Evolutionary conservation across 345 rosid genomes (phyloP).

Genomic region (Viola odorata): DNA sequence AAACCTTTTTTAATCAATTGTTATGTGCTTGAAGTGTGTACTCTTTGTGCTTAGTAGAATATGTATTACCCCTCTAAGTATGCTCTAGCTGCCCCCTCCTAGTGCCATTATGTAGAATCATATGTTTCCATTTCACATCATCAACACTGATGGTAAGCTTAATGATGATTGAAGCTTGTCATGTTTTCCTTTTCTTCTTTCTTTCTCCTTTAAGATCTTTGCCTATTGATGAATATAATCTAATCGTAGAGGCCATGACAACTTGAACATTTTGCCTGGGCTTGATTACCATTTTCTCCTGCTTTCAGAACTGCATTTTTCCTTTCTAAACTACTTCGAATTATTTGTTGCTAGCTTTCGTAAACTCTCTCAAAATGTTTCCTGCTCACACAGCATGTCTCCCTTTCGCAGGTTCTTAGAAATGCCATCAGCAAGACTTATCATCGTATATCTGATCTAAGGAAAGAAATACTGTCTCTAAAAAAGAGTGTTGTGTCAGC

Average conservation of each 20-base stretch:
- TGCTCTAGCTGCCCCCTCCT: no score
- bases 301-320: background rate
- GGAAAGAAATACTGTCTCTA: conserved; percentile 75
- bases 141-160: background rate
- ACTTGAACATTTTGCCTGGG: background rate
- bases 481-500: conserved; percentile 52
- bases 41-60: no score
- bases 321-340: background rate
- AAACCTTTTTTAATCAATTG: no score
- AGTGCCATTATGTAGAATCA: no score
- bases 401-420: conserved; percentile 60
- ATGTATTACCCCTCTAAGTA: no score
- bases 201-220: background rate
- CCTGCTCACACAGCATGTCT: background rate
- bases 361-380: conserved; percentile 5
- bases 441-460: conserved; percentile 79
- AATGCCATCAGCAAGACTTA: conserved; percentile 91
- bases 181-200: background rate
- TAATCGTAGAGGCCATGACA: background rate
- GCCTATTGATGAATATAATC: background rate
- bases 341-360: background rate
- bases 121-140: no score
- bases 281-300: background rate
- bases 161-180: background rate
- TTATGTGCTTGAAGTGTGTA: no score